Percentiles rank a stretch among this genome's conserved stretches.
Evolutionary conservation across 129 eudicot genomes (phyloP).

Genomic region (Centella asiatica): DNA sequence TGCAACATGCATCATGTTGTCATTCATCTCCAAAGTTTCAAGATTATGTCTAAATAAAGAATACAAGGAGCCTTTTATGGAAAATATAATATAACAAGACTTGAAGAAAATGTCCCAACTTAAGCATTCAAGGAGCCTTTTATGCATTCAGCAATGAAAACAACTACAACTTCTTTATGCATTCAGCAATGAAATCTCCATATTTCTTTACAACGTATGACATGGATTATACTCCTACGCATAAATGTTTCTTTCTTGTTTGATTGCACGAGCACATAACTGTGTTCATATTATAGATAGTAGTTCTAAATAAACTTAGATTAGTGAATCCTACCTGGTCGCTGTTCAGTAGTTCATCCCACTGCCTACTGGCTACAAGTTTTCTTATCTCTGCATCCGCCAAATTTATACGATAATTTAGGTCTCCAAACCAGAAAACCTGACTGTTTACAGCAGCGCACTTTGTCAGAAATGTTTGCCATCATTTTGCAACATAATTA

Average conservation of each 20-base stretch:
- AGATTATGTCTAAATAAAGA: background rate
- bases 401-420: constrained; percentile 94
- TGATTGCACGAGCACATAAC: background rate
- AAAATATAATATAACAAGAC: background rate
- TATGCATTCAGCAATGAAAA: background rate
- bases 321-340: constrained; percentile 59
- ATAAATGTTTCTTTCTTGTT: too few relatives aligned
- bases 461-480: constrained; percentile 7
- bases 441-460: constrained; percentile 51
- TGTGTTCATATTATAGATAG: background rate
- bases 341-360: constrained; percentile 63
- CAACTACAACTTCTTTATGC: background rate
- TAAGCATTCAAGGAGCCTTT: too few relatives aligned
- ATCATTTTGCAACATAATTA: background rate
- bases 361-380: constrained; percentile 59
- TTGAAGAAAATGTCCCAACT: background rate
- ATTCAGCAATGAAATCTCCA: background rate
- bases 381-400: constrained; percentile 68
- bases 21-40: background rate
- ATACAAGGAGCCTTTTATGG: background rate
- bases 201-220: background rate
- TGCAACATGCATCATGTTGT: constrained; percentile 25
- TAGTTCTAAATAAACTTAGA: background rate
- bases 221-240: too few relatives aligned
- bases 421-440: constrained; percentile 97